These are phyloP conservation scores for Brasilioporus rufonigricans DNA, from an alignment of 768 basidiomycete genomes.

Conservation along the genomic window DNA sequence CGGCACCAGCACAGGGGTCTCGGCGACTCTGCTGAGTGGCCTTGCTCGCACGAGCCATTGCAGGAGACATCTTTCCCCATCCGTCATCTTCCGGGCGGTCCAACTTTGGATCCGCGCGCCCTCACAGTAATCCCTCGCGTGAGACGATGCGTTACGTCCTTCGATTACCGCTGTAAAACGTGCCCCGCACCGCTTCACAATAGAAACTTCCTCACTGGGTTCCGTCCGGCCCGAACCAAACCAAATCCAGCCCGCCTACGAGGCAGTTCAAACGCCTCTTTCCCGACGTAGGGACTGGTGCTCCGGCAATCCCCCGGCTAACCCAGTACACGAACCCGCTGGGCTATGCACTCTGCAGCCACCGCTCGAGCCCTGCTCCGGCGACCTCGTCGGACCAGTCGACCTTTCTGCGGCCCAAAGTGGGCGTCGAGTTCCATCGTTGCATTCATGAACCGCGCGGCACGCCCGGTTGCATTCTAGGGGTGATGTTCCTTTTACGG, in stretches of 20 bases:
- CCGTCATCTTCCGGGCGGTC: no score
- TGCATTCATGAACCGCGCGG: background rate
- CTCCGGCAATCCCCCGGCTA: conserved; percentile 13
- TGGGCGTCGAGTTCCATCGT: background rate
- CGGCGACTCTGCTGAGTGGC: no score
- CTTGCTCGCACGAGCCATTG: no score
- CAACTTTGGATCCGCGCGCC: no score
- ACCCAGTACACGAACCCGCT: no score
- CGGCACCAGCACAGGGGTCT: no score
- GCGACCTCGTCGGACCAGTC: background rate
- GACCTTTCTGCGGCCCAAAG: background rate
- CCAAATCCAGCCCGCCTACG: conserved; percentile 1
- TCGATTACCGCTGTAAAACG: conserved; percentile 15
- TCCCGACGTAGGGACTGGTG: background rate
- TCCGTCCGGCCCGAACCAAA: conserved; percentile 2
- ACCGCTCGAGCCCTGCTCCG: no score
- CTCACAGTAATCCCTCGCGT: no score
- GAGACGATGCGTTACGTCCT: conserved; percentile 14
- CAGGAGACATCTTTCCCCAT: no score
- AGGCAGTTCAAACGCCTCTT: background rate
- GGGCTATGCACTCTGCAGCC: no score
- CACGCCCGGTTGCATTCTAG: background rate
- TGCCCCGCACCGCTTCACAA: conserved; percentile 10
- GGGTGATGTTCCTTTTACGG: background rate
- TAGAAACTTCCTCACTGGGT: conserved; percentile 3